These are phyloP conservation scores for Corinectria fuckeliana DNA, from an alignment of 2,329 filamentous ascomycete genomes.

Conservation along the genomic window DNA sequence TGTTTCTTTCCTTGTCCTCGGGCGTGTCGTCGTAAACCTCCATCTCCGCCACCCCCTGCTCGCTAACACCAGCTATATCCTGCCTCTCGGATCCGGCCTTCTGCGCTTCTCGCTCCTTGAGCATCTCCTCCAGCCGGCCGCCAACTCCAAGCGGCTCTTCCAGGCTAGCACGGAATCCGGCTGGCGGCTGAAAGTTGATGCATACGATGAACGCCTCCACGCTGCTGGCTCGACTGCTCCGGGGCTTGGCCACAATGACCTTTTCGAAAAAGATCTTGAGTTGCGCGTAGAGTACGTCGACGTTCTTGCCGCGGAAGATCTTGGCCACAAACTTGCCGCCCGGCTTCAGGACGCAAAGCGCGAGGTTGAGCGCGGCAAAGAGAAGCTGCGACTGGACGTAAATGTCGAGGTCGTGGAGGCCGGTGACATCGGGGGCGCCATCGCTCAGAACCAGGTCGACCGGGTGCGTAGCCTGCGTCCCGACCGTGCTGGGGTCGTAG, in stretches of 20 bases:
- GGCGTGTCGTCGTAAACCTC: slow-evolving; percentile 55
- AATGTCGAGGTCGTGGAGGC: slow-evolving; percentile 95
- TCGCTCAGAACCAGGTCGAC: slow-evolving; percentile 96
- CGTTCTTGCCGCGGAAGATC: slow-evolving; percentile 93
- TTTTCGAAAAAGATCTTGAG: slow-evolving; percentile 86
- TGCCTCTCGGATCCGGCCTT: slow-evolving; percentile 54
- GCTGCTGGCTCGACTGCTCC: slow-evolving; percentile 93
- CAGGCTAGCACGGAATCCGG: slow-evolving; percentile 76
- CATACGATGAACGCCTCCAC: slow-evolving; percentile 98
- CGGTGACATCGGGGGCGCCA: slow-evolving; percentile 94
- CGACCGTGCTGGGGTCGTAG: slow-evolving; percentile 55
- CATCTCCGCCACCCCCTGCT: slow-evolving; percentile 53
- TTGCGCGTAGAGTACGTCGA: slow-evolving; percentile 94
- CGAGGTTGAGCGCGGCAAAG: slow-evolving; percentile 91
- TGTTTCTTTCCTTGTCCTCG: slow-evolving; percentile 46
- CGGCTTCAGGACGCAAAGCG: slow-evolving; percentile 88
- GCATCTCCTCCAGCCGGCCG: slow-evolving; percentile 58
- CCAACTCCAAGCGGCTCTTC: slow-evolving; percentile 77
- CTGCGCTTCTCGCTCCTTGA: slow-evolving; percentile 49
- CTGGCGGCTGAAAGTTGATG: slow-evolving; percentile 82
- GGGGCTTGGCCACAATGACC: slow-evolving; percentile 90
- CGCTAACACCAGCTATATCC: slow-evolving; percentile 41
- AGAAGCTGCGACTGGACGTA: slow-evolving; percentile 97
- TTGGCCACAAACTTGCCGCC: slow-evolving; percentile 98
- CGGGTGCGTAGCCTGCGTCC: slow-evolving; percentile 68